Base-by-base conservation (phyloP, 140 eudicot species). In the Ambrosia hybrid region DNA sequence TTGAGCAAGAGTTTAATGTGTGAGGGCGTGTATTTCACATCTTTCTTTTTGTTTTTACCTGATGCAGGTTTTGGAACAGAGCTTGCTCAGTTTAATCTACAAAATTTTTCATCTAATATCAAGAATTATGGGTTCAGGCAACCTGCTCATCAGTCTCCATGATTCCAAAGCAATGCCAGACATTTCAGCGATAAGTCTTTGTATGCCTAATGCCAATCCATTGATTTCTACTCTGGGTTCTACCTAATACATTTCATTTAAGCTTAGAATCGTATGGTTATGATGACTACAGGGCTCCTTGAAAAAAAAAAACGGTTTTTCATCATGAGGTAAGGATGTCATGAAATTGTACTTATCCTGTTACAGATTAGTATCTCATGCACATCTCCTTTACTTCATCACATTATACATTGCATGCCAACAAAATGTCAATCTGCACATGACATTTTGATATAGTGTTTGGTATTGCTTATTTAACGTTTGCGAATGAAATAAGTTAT, bases 41-140 rank as follows among this genome's bases (percentile, higher is more conserved):
- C 26, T 21, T 21, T 21, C 26, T 21, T 21, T 21, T 21, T 21
- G 26, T 21, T 21, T 21, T 21, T 21, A 45, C 26, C 16, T 9
- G 13, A 6, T 26, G 30, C 51, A 91, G 95, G 95, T 21, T 84
- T 84, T 68, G 75, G 84, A 10, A 73, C 90, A 0, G 75, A 85
- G 76, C 90, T 91, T 65, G 92, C 88, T 78, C 92, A 88, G 82
- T 88, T 91, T 61, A 82, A 91, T 81, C 79, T 88, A 51, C 89
- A 21, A 21, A 21, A 21, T 21, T 21, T 21, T 21, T 21, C 26
- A 21, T 21, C 26, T 21, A 21, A 21, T 63, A 77, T 91, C 43
- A 83, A 65, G 74, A 72, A 71, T 4, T 79, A 84, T 73, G 76
- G 73, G 38, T 70, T 52, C 21, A 68, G 21, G 62, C 86, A 76